phyloP scores from a whole-genome alignment of 2,329 filamentous ascomycete species.

The Ramularia collo-cygni region DNA sequence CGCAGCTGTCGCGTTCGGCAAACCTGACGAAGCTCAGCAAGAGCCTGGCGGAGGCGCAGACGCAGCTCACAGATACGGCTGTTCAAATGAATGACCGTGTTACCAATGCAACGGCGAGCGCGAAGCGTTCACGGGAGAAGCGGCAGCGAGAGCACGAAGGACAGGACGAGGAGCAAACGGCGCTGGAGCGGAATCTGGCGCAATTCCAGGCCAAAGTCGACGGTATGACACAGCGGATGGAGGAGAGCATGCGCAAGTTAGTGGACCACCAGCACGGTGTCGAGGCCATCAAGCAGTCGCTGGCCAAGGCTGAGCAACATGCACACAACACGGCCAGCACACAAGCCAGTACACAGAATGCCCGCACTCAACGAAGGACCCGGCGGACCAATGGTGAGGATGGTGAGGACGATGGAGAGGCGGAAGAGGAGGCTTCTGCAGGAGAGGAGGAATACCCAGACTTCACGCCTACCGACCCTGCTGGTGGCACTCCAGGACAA shows the following conservation, averaged over 20 bases:
- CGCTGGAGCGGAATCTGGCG: constrained; percentile 36
- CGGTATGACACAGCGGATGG: constrained; percentile 48
- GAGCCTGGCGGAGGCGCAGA: constrained; percentile 42
- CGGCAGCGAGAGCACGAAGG: constrained; percentile 25
- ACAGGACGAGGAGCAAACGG: constrained; percentile 29
- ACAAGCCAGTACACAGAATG: constrained; percentile 31
- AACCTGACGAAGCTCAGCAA: constrained; percentile 41
- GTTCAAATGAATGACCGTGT: constrained; percentile 52
- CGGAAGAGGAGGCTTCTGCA: constrained; percentile 30
- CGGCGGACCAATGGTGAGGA: constrained; percentile 19
- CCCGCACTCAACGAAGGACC: constrained; percentile 21
- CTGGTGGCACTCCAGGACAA: constrained; percentile 29
- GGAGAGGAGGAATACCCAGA: constrained; percentile 35
- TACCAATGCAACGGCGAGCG: constrained; percentile 27
- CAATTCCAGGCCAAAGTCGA: constrained; percentile 41
- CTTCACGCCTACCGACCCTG: constrained; percentile 35
- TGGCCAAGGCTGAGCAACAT: constrained; percentile 38
- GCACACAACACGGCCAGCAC: constrained; percentile 30
- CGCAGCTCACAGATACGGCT: constrained; percentile 43
- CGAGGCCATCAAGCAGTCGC: constrained; percentile 36
- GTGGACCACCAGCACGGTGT: constrained; percentile 51
- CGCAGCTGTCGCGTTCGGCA: constrained; percentile 37
- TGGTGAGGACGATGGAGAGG: constrained; percentile 17
- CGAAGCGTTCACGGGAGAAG: constrained; percentile 29
- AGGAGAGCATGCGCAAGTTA: constrained; percentile 50